Evolutionary conservation across 352 stramenopile genomes (phyloP).

Genomic region (Globisporangium sylvaticum): DNA sequence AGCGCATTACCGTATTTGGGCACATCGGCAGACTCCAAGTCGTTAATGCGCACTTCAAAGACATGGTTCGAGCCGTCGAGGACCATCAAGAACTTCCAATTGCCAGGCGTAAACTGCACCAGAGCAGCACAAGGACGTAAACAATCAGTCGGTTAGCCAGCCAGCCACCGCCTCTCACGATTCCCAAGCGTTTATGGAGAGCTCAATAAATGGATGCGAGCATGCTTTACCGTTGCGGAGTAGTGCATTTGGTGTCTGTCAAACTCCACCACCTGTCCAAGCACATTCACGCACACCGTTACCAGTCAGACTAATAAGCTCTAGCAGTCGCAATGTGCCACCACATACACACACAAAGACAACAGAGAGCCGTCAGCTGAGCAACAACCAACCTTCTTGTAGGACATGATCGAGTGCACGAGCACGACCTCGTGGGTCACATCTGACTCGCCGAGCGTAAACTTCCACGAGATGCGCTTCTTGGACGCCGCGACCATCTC

Average conservation of each 20-base stretch:
- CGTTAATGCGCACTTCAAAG: slow-evolving; percentile 86
- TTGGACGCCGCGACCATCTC: slow-evolving; percentile 79
- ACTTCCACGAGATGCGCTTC: slow-evolving; percentile 81
- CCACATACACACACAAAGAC: not conserved
- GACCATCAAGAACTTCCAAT: slow-evolving; percentile 80
- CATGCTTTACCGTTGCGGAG: slow-evolving; percentile 48
- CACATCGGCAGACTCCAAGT: slow-evolving; percentile 66
- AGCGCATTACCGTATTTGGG: slow-evolving; percentile 74
- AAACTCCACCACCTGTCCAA: slow-evolving; percentile 59
- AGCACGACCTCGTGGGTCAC: slow-evolving; percentile 71
- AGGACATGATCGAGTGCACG: slow-evolving; percentile 80
- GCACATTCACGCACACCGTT: not conserved
- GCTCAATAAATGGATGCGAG: not conserved
- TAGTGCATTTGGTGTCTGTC: slow-evolving; percentile 82
- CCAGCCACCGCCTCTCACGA: not conserved
- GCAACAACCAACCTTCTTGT: slow-evolving; percentile 57
- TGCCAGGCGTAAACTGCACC: slow-evolving; percentile 53
- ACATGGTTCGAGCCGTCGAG: slow-evolving; percentile 67
- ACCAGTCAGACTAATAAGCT: no score
- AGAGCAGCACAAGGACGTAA: not conserved
- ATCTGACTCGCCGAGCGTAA: slow-evolving; percentile 74
- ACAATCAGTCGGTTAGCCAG: slow-evolving; percentile 4
- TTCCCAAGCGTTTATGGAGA: not conserved
- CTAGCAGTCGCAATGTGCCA: not conserved
- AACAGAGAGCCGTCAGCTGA: not conserved